Conservation (phyloP, 2,329 filamentous ascomycete genomes). For the Sporothrix curviconia region DNA sequence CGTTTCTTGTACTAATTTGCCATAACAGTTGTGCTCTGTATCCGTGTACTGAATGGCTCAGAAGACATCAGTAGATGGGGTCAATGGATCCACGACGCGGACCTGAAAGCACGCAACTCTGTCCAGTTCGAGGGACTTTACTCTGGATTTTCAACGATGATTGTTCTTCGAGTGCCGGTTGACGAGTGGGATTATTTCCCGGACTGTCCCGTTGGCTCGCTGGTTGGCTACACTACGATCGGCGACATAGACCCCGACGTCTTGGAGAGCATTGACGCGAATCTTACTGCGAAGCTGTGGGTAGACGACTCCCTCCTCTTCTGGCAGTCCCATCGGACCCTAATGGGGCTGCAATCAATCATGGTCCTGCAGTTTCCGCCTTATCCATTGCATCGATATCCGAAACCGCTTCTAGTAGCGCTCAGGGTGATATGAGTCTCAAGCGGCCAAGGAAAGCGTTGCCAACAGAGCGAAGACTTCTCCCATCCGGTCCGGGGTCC, state of each 20-base stretch:
- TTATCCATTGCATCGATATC: not conserved
- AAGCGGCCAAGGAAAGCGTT: slow-evolving; percentile 18
- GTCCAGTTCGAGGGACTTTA: slow-evolving; percentile 18
- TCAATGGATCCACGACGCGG: slow-evolving; percentile 19
- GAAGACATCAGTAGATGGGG: slow-evolving; percentile 16
- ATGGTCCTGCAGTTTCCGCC: not conserved
- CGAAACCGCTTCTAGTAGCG: not conserved
- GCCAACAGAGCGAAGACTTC: slow-evolving; percentile 18
- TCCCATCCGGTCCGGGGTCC: slow-evolving; percentile 11
- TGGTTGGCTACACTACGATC: slow-evolving; percentile 18
- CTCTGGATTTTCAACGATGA: slow-evolving; percentile 18
- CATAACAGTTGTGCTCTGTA: slow-evolving; percentile 17
- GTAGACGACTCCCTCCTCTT: not conserved
- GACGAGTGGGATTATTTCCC: slow-evolving; percentile 15
- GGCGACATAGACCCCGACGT: slow-evolving; percentile 10
- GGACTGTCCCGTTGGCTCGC: slow-evolving; percentile 16
- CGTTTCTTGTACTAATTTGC: not conserved
- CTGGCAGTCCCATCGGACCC: not conserved
- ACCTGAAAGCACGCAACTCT: slow-evolving; percentile 5
- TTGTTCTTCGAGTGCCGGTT: slow-evolving; percentile 17
- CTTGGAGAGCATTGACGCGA: slow-evolving; percentile 13
- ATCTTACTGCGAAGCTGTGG: slow-evolving; percentile 18
- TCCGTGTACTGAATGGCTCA: slow-evolving; percentile 15
- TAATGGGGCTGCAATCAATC: not conserved
- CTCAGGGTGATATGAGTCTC: not conserved